Base-by-base conservation (phyloP, 257 asterid species). In the Ballota nigra region DNA sequence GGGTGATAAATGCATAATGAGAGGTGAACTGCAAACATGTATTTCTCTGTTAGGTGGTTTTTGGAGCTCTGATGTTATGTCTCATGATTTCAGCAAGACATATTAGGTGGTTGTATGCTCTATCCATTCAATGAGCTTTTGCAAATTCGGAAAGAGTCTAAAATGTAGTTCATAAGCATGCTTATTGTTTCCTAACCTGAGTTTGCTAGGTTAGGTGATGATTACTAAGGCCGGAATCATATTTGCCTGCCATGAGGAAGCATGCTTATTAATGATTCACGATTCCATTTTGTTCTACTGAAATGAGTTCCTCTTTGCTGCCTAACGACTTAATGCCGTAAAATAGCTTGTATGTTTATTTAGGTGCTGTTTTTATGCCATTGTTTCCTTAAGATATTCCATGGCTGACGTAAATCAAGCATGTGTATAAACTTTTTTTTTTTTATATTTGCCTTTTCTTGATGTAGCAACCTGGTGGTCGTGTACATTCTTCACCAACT, bases 401-500 rank as follows among this genome's bases (percentile, higher is more conserved):
- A 43, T 10, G 28, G 26, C 26, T 51, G 58, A 49, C 5, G 33
- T 34, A 74, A 43, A 20, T 10, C 45, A 18, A 24, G 40, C 29
- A 1, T 18, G 11, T 18, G 6, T 4, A 53, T 4, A 36, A 53
- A 28, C n/a, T n/a, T n/a, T n/a, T n/a, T n/a, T n/a, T 81, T 15
- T 47, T 41, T 47, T 47, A 19, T 24, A 26, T 26, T 52, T 78
- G 73, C 11, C 62, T 56, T 71, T 74, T 72, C 29, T 65, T 61
- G 80, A 52, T 75, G 75, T 80, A 92, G 98, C 87, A 76, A 71
- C 77, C 49, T 57, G 71, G 53, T 36, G 71, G 77, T 66, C 79
- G 33, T 59, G 63, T 80, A 52, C 72, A 72, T 75, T 84, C 84
- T 79, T 77, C 81, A 31, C 66, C 81, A 24, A 78, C 81, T 63